Evolutionary conservation across 352 stramenopile genomes (phyloP).

Genomic region (Achlya hypogyna): DNA sequence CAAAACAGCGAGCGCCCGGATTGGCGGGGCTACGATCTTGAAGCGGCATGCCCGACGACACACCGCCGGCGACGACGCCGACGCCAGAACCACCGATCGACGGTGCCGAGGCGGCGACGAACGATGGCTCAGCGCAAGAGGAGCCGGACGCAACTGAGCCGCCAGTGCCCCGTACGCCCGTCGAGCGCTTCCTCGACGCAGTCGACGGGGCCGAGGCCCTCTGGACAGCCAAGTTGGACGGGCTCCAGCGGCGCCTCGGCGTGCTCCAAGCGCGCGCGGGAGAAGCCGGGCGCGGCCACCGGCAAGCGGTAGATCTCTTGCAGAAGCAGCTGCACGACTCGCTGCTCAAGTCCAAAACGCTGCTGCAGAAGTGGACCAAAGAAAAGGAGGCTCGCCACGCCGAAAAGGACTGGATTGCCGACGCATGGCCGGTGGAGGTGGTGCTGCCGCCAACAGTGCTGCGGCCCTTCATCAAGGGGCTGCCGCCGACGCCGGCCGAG

Average conservation of each 20-base stretch:
- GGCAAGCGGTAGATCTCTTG: not conserved
- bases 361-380: conserved; percentile 20
- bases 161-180: not conserved
- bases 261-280: not conserved
- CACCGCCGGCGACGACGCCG: too few relatives aligned
- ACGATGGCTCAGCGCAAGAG: not conserved
- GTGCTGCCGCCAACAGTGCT: conserved; percentile 50
- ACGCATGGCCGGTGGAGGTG: conserved; percentile 48
- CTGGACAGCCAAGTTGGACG: not conserved
- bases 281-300: not conserved
- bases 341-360: not conserved
- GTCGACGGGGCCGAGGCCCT: not conserved
- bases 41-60: too few relatives aligned
- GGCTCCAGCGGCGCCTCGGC: not conserved
- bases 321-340: conserved; percentile 4
- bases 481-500: conserved; percentile 10
- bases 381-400: conserved; percentile 41
- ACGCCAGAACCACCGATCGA: too few relatives aligned
- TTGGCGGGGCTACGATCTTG: too few relatives aligned
- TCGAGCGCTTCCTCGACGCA: not conserved
- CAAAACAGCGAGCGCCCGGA: too few relatives aligned
- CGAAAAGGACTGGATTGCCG: conserved; percentile 52
- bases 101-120: not conserved
- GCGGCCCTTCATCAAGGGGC: conserved; percentile 24
- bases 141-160: not conserved